Base-by-base conservation (phyloP, 2,329 filamentous ascomycete genomes). In the Ophioceras dolichostomum region DNA sequence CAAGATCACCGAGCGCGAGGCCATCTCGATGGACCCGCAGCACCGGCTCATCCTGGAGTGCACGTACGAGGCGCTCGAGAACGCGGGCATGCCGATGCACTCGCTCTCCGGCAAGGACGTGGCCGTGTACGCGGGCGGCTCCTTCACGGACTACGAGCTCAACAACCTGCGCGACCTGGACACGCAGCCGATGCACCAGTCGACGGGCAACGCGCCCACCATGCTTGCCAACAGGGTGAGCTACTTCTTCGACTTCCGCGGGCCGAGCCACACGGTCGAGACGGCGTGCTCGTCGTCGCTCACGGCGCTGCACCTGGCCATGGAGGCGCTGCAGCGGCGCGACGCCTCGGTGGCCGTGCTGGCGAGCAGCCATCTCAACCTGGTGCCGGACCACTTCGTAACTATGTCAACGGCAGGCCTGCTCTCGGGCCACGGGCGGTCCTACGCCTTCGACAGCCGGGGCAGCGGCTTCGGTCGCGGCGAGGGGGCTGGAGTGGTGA, bases 391-490 rank as follows among this genome's bases (percentile, higher is more conserved):
- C 16, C 28, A 36, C 21, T 41, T 42, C 30, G 42, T 47, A 10
- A 38, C 41, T 33, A 44, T 47, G 42, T 41, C 41, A 17, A 40
- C 32, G 9, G 30, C 43, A 6, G 35, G 41, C 27, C 39, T 47
- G 35, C 41, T 48, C 1, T 48, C 45, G 14, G 28, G 34, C 4
- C 34, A 39, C 2, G 45, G 46, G 10, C 39, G 39, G 26, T 43
- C 24, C n/a, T 37, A 38, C 22, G 34, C 43, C 0, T 62, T 66
- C 30, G 50, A 57, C 17, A 52, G 58, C 0, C 55, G 52, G 9
- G 45, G 57, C 20, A 65, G 66, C 41, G 68, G 67, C 1, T 72
- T 68, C 42, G 58, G 52, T 0, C 53, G 62, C 10, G 66, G 61
- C 2, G 68, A 72, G 40, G 67, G 62, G 1, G 48, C 60, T 3